phyloP scores from a whole-genome alignment of 2,329 filamentous ascomycete species.

The Colletotrichum sp. region DNA sequence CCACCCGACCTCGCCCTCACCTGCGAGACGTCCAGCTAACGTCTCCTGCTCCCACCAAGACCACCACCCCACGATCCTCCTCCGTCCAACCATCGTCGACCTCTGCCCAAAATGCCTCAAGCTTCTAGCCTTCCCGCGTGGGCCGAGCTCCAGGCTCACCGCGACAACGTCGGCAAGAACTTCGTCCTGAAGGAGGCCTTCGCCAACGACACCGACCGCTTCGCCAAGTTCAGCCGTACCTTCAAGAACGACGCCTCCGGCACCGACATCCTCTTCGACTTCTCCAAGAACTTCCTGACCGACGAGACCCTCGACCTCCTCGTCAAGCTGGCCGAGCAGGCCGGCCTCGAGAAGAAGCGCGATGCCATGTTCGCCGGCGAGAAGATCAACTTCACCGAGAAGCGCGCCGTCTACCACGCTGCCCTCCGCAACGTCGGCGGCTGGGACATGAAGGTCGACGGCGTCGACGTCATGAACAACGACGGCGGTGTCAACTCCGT shows the following conservation, averaged over 20 bases:
- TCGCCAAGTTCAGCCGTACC: slow-evolving; percentile 86
- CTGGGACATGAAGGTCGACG: slow-evolving; percentile 84
- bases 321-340: slow-evolving; percentile 89
- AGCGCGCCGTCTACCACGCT: slow-evolving; percentile 93
- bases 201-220: slow-evolving; percentile 84
- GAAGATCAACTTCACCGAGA: slow-evolving; percentile 99
- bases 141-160: slow-evolving; percentile 90
- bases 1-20: background rate
- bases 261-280: slow-evolving; percentile 94
- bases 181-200: slow-evolving; percentile 96
- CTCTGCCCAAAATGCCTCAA: slow-evolving; percentile 71
- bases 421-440: slow-evolving; percentile 90
- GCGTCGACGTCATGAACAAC: slow-evolving; percentile 88
- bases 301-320: slow-evolving; percentile 90
- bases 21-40: background rate
- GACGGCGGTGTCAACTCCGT: slow-evolving; percentile 90
- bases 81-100: background rate
- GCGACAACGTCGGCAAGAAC: slow-evolving; percentile 82
- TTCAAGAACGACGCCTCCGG: slow-evolving; percentile 80
- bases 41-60: background rate
- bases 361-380: slow-evolving; percentile 98
- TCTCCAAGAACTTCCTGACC: slow-evolving; percentile 97
- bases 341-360: slow-evolving; percentile 88
- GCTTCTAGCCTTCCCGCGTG: slow-evolving; percentile 86
- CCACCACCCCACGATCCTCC: background rate